These are phyloP conservation scores for Auriscalpium orientale DNA, from an alignment of 768 basidiomycete genomes.

Conservation along the genomic window DNA sequence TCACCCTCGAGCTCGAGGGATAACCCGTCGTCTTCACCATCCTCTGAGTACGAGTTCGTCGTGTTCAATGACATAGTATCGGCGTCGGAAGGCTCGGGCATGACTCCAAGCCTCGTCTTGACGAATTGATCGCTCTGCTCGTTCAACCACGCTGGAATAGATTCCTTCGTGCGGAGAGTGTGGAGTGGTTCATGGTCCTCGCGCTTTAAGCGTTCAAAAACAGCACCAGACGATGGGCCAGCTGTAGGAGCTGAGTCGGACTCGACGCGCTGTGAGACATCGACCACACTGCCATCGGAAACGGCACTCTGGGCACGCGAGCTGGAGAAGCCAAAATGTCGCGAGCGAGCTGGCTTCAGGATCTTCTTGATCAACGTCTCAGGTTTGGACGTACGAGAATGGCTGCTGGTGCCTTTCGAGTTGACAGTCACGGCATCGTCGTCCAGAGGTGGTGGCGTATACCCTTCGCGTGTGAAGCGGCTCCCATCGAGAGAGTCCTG, in stretches of 20 bases:
- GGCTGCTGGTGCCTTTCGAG: conserved; percentile 47
- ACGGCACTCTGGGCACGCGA: background rate
- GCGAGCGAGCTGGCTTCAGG: background rate
- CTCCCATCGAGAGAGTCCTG: conserved; percentile 51
- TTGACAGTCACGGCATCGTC: conserved; percentile 74
- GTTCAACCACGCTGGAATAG: conserved; percentile 3
- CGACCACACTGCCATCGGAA: background rate
- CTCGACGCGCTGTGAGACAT: background rate
- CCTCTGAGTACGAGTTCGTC: conserved; percentile 4
- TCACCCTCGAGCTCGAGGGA: conserved; percentile 2
- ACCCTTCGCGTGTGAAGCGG: conserved; percentile 39
- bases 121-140: conserved; percentile 2
- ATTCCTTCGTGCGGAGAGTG: background rate
- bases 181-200: background rate
- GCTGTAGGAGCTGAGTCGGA: background rate
- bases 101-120: background rate
- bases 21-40: background rate
- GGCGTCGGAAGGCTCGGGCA: conserved; percentile 6
- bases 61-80: conserved; percentile 14
- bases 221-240: background rate
- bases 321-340: too few relatives aligned
- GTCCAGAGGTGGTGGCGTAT: conserved; percentile 39
- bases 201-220: conserved; percentile 10
- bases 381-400: background rate
- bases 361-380: conserved; percentile 23